Base-by-base conservation (phyloP, 768 basidiomycete species). In the Boletus barrowsii region DNA sequence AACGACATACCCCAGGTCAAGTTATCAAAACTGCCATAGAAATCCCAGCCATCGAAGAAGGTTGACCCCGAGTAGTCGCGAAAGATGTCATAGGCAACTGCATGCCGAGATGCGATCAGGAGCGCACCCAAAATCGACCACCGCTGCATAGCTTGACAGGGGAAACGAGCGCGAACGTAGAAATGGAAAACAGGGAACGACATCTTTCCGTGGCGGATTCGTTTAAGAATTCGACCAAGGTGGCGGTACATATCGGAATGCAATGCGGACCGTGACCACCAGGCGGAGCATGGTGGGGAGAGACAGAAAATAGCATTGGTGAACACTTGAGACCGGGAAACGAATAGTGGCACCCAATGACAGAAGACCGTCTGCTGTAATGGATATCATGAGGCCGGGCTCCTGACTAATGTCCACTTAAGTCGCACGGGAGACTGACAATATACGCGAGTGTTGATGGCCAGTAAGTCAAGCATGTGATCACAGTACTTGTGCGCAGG, bases 31-130 rank as follows among this genome's bases (percentile, higher is more conserved):
- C 59, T 69, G 13, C 77, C 78, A 60, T 79, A 83, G 65, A 80
- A 84, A 50, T 75, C 66, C 81, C 82, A 86, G 3, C 72, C 64
- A 51, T 81, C 68, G 56, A 84, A 86, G 66, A 86, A 86, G 1
- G 68, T 72, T 2, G 54, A 37, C 0, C 83, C 83, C 14, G 75
- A 63, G 61, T 83, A 78, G 36, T 76, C 75, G 10, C 66, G 75
- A 8, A 78, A 42, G 10, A 81, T 66, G 32, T 67, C 58, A 62
- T 77, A 80, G 32, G 63, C 60, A 5, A 41, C 33, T 17, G 42
- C 57, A 22, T 29, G 32, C 18, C 44, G 60, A 10, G 55, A 46
- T 10, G 33, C 42, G 29, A 58, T 29, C 37, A 40, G 11, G 11
- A 62, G 51, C 5, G 42, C 10, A 6, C 49, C 41, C 4, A 49